A percentile compares a stretch with the other conserved stretches of the same genome.
Evolutionary conservation across 75 land plant genomes (phyloP).

Genomic region (Picea glauca): DNA sequence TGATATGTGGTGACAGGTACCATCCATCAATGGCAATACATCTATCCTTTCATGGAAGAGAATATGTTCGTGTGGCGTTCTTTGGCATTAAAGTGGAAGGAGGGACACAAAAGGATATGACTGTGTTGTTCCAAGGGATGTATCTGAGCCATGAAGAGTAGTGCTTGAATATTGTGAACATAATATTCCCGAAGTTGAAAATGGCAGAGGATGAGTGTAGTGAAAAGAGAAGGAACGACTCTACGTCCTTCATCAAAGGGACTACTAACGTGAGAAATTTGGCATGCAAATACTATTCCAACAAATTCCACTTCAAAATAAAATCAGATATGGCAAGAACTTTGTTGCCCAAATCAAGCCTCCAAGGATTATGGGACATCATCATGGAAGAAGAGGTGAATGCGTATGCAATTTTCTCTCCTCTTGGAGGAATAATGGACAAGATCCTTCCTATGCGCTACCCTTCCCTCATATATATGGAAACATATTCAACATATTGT

Average conservation of each 20-base stretch:
- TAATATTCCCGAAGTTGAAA: constrained; percentile 8
- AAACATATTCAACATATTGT: constrained; percentile 1
- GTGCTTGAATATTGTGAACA: not conserved
- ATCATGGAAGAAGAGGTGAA: not conserved
- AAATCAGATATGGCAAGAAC: not conserved
- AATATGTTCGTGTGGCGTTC: not conserved
- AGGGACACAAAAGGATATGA: not conserved
- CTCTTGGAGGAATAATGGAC: constrained; percentile 12
- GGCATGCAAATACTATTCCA: not conserved
- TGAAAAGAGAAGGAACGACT: constrained; percentile 3
- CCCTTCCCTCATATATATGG: constrained; percentile 12
- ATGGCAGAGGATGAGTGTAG: not conserved
- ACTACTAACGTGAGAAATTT: not conserved
- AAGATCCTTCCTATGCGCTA: not conserved
- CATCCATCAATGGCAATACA: not conserved
- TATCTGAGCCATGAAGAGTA: not conserved
- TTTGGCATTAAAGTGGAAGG: not conserved
- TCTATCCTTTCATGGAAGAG: not conserved
- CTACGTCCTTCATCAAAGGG: not conserved
- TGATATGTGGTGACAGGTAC: not conserved
- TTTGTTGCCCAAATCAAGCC: not conserved
- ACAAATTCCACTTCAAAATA: not conserved
- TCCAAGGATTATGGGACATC: not conserved
- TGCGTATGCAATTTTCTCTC: not conserved
- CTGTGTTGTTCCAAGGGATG: not conserved